Conservation (phyloP, 2,329 filamentous ascomycete genomes). For the Ophiostoma sp. region DNA sequence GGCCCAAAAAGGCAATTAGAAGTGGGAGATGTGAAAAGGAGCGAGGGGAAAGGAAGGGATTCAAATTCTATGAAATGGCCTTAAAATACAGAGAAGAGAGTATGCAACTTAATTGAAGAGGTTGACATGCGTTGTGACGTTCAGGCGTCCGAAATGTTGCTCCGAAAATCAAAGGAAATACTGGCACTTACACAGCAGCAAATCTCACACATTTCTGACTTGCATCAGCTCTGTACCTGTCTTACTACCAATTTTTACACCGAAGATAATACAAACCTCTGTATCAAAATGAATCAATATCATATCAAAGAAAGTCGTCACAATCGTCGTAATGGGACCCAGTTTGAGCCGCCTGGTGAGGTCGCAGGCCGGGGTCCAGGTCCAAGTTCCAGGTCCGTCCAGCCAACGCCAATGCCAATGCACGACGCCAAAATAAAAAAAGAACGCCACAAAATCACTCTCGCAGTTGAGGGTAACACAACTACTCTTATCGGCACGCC, state of each 20-base stretch:
- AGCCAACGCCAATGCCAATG: neutral
- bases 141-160: too few species aligned
- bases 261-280: neutral
- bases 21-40: neutral
- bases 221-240: neutral
- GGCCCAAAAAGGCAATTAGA: constrained; percentile 19
- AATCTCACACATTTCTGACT: neutral
- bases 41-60: neutral
- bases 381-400: neutral
- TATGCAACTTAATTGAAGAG: neutral
- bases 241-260: neutral
- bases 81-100: neutral
- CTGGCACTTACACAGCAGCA: neutral
- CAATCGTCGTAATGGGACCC: neutral
- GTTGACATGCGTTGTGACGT: neutral
- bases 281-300: neutral
- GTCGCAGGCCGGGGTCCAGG: neutral
- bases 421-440: neutral
- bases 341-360: neutral
- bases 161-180: neutral
- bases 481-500: neutral
- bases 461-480: neutral
- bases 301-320: neutral
- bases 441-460: neutral
- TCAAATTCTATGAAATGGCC: neutral